phyloP scores from a whole-genome alignment of 805 yeast genomes.

The Ogataea degrootiae region DNA sequence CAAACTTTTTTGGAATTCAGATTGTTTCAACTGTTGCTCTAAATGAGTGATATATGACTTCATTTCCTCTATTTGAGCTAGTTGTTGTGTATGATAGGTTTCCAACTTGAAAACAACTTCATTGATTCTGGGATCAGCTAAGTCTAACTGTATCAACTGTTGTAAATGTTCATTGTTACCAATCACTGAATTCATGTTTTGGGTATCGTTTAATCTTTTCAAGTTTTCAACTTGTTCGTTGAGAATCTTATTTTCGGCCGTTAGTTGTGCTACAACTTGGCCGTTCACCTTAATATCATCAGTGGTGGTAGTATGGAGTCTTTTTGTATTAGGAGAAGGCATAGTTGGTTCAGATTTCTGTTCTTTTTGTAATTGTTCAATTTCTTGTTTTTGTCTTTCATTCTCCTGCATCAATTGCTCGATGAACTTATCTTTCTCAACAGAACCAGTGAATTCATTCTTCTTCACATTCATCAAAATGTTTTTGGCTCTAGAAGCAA shows the following conservation, averaged over 20 bases:
- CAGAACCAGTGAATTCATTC: slow-evolving; percentile 33
- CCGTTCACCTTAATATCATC: slow-evolving; percentile 1
- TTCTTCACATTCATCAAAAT: slow-evolving; percentile 64
- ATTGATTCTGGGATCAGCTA: slow-evolving; percentile 29
- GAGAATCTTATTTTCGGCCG: slow-evolving; percentile 59
- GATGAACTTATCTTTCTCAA: slow-evolving; percentile 47
- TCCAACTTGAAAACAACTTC: slow-evolving; percentile 44
- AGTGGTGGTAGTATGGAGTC: neutral
- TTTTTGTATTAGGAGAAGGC: too few relatives aligned
- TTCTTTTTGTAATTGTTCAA: slow-evolving; percentile 32
- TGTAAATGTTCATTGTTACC: slow-evolving; percentile 57
- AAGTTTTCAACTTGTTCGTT: slow-evolving; percentile 67
- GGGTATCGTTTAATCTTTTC: slow-evolving; percentile 51
- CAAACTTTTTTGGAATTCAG: slow-evolving; percentile 1
- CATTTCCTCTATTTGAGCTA: slow-evolving; percentile 52
- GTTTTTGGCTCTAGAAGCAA: slow-evolving; percentile 92
- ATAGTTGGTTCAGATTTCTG: neutral
- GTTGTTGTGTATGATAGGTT: slow-evolving; percentile 42
- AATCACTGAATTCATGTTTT: slow-evolving; percentile 35
- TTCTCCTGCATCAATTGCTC: slow-evolving; percentile 54
- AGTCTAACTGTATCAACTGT: slow-evolving; percentile 44
- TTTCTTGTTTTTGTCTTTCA: slow-evolving; percentile 56
- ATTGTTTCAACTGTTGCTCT: slow-evolving; percentile 44
- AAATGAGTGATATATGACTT: slow-evolving; percentile 55
- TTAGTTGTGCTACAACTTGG: slow-evolving; percentile 33